Conservation (phyloP, 768 basidiomycete species). For the Omphalotus guepiniiformis region DNA sequence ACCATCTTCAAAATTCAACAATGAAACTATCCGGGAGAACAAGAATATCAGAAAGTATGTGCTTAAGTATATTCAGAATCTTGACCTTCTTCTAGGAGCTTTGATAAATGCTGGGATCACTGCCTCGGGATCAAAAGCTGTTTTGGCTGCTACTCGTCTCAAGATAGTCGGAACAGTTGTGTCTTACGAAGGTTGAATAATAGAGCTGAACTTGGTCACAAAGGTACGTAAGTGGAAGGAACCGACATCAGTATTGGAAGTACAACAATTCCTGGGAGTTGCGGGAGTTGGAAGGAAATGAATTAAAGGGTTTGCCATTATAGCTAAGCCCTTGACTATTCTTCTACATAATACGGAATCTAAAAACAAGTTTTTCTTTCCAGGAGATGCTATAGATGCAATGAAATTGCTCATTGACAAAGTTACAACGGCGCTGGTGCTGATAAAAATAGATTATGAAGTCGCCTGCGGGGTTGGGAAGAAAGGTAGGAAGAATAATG, state of each 20-base stretch:
- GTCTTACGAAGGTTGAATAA: constrained; percentile 25
- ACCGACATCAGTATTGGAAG: constrained; percentile 10
- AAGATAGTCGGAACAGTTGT: constrained; percentile 26
- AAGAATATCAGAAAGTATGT: constrained; percentile 24
- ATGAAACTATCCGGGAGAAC: constrained; percentile 12
- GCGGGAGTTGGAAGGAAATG: constrained; percentile 18
- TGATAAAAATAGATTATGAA: no score
- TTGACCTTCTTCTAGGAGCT: constrained; percentile 20
- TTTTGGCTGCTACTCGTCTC: constrained; percentile 15
- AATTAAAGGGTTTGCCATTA: constrained; percentile 19
- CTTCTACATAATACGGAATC: constrained; percentile 7
- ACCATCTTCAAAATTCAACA: constrained; percentile 13
- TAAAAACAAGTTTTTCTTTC: constrained; percentile 22
- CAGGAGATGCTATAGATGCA: constrained; percentile 16
- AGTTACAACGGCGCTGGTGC: constrained; percentile 19
- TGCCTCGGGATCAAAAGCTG: constrained; percentile 25
- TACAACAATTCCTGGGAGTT: constrained; percentile 20
- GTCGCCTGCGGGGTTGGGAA: no score
- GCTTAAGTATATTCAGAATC: constrained; percentile 19
- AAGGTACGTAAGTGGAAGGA: no score
- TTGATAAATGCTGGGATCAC: constrained; percentile 26
- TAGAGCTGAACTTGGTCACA: no score
- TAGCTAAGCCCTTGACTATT: constrained; percentile 20
- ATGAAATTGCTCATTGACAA: constrained; percentile 20
- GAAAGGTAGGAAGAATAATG: no score